phyloP scores from a whole-genome alignment of 2,329 filamentous ascomycete genomes.

The Penicillium vulpinum region DNA sequence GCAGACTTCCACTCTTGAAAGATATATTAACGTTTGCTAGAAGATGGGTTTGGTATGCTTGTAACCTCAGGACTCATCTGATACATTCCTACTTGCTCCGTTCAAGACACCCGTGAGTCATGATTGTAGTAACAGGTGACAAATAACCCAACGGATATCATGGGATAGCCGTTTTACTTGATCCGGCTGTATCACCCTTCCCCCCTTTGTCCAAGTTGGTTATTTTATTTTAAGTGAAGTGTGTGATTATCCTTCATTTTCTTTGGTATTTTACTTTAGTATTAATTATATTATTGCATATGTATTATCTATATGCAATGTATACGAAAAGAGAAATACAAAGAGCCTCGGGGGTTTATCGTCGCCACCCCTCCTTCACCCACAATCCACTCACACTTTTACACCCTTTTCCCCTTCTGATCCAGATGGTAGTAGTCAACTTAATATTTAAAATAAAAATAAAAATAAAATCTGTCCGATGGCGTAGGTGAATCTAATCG shows the following conservation, averaged over 20 bases:
- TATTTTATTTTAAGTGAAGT: constrained; percentile 8
- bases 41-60: constrained; percentile 15
- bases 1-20: background rate
- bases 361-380: constrained; percentile 19
- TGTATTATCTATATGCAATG: too few relatives aligned
- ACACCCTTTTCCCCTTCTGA: constrained; percentile 9
- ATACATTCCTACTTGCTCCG: constrained; percentile 25
- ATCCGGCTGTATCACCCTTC: constrained; percentile 31
- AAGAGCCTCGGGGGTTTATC: constrained; percentile 22
- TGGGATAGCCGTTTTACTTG: constrained; percentile 26
- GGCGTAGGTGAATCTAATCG: constrained; percentile 39
- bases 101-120: constrained; percentile 22
- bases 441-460: constrained; percentile 8
- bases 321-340: constrained; percentile 1
- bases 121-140: constrained; percentile 26
- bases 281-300: constrained; percentile 3
- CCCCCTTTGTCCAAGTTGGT: constrained; percentile 22
- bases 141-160: constrained; percentile 23
- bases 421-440: constrained; percentile 6
- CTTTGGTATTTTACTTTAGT: constrained; percentile 2
- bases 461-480: constrained; percentile 27
- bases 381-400: constrained; percentile 7
- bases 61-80: constrained; percentile 26
- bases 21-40: constrained; percentile 19
- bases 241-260: background rate